phyloP scores from a whole-genome alignment of 2,329 filamentous ascomycete species.

The Neofusicoccum parvum region DNA sequence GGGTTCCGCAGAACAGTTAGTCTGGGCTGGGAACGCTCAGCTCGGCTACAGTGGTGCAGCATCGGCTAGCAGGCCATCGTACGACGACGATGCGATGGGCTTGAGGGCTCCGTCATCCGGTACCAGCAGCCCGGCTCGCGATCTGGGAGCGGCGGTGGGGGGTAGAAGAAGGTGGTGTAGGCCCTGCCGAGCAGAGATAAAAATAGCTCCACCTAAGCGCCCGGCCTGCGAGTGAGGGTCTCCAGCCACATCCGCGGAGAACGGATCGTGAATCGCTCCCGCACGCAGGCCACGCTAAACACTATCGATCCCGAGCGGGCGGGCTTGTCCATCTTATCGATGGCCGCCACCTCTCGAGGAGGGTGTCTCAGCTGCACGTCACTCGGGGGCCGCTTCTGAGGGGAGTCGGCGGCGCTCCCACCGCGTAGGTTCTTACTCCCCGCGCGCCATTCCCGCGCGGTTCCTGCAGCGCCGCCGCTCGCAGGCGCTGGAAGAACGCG shows the following conservation, averaged over 20 bases:
- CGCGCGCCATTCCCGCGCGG: background rate
- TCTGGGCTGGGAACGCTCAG: background rate
- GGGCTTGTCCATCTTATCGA: slow-evolving; percentile 17
- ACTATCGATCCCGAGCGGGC: slow-evolving; percentile 14
- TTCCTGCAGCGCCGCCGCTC: background rate
- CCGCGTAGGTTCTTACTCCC: background rate
- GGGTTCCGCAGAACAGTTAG: background rate
- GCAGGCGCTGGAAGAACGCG: background rate
- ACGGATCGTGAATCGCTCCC: slow-evolving; percentile 19
- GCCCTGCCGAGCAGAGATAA: background rate
- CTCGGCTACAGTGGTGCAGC: slow-evolving; percentile 10
- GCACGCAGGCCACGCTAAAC: slow-evolving; percentile 17
- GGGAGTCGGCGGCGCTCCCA: background rate
- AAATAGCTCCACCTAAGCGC: background rate
- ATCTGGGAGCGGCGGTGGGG: background rate
- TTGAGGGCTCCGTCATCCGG: background rate
- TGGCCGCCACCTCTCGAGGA: background rate
- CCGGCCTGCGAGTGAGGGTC: background rate
- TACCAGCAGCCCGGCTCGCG: slow-evolving; percentile 8
- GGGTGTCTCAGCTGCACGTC: slow-evolving; percentile 15
- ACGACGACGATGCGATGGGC: background rate
- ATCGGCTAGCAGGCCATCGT: slow-evolving; percentile 9
- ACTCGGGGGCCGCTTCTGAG: slow-evolving; percentile 3
- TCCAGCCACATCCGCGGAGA: slow-evolving; percentile 20
- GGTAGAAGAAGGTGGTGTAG: slow-evolving; percentile 7